A percentile compares a stretch with the other conserved stretches of the same genome.
phyloP scores from a whole-genome alignment of 1,139 yeast species.

The Taphrina flavorubra region DNA sequence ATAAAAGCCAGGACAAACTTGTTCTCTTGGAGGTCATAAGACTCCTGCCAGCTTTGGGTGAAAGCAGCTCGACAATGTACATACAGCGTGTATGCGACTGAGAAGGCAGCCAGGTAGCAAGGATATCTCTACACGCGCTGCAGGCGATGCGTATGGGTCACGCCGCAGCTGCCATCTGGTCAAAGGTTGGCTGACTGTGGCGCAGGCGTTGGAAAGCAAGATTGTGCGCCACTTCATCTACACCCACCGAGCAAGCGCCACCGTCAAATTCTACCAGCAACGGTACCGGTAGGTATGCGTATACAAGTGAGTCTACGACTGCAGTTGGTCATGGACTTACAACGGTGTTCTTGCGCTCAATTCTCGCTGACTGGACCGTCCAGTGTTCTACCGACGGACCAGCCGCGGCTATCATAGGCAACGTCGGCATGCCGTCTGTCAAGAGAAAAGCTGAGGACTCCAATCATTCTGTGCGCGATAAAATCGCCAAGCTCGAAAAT shows the following conservation, averaged over 20 bases:
- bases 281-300: no score
- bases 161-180: not conserved
- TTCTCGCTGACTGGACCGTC: no score
- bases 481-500: constrained; percentile 16
- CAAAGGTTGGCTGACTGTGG: not conserved
- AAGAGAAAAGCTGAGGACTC: constrained; percentile 25
- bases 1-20: not conserved
- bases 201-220: not conserved
- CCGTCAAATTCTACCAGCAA: not conserved
- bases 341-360: no score
- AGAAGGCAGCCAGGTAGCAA: no score
- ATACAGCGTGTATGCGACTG: not conserved
- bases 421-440: not conserved
- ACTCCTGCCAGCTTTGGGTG: not conserved
- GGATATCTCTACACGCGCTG: not conserved
- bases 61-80: not conserved
- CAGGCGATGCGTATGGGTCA: no score
- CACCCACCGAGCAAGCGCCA: constrained; percentile 3
- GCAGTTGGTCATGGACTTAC: no score
- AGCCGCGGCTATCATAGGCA: no score
- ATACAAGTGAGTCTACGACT: no score
- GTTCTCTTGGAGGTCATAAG: no score
- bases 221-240: not conserved
- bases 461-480: constrained; percentile 8
- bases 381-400: no score